These are phyloP conservation scores for Trichoderma sp. DNA, from an alignment of 2,329 filamentous ascomycete genomes.

Conservation along the genomic window DNA sequence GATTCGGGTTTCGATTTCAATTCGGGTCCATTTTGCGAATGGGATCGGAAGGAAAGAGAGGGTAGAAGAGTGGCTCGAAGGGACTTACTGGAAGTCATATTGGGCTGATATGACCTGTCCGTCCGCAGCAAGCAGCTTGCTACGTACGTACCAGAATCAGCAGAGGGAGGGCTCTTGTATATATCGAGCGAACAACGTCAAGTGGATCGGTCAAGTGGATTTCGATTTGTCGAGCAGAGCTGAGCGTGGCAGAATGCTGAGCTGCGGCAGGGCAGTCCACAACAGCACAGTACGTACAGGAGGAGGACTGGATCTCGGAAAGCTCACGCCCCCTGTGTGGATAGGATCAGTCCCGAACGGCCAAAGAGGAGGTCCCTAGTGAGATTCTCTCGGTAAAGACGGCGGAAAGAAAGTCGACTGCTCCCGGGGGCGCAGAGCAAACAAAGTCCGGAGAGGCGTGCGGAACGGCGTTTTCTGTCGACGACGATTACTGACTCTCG, in stretches of 20 bases:
- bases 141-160: conserved; percentile 32
- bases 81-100: conserved; percentile 51
- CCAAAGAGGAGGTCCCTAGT: background rate
- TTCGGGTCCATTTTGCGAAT: conserved; percentile 30
- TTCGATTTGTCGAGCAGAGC: background rate
- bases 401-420: background rate
- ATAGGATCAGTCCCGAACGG: background rate
- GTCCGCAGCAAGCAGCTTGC: conserved; percentile 29
- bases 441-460: conserved; percentile 1
- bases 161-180: conserved; percentile 22
- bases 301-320: background rate
- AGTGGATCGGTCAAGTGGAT: conserved; percentile 12
- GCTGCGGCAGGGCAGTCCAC: background rate
- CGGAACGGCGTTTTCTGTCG: background rate
- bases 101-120: conserved; percentile 38
- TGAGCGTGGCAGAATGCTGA: conserved; percentile 2
- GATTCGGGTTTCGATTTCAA: conserved; percentile 27
- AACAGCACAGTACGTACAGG: background rate
- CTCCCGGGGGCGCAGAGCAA: background rate
- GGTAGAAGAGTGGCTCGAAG: conserved; percentile 41
- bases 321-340: conserved; percentile 6
- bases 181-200: conserved; percentile 9
- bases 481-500: background rate
- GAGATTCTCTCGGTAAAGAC: conserved; percentile 2
- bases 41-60: conserved; percentile 38